A percentile compares a stretch with the other conserved stretches of the same genome.
Conservation (phyloP, 1,284 basidiomycete species). For the Apiotrichum siamense region DNA sequence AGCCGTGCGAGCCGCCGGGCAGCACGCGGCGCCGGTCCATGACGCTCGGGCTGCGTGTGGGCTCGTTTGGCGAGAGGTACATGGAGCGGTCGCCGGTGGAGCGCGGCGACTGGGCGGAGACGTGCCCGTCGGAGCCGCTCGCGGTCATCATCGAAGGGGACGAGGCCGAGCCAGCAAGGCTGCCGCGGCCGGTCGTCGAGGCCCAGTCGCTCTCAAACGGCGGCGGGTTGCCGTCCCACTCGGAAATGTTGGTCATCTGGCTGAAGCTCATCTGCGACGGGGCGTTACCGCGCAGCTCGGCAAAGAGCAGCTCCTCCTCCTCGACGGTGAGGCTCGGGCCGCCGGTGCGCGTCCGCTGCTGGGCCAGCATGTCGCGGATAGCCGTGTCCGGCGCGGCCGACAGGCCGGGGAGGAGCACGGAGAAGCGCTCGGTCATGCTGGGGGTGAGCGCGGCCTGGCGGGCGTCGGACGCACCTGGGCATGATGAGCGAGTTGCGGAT, state of each 20-base stretch:
- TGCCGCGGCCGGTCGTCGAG: background rate
- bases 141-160: background rate
- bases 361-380: conserved; percentile 33
- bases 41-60: conserved; percentile 8
- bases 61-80: background rate
- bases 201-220: conserved; percentile 11
- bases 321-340: conserved; percentile 38
- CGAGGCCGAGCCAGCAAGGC: background rate
- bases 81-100: conserved; percentile 2
- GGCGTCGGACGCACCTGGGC: conserved; percentile 31
- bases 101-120: background rate
- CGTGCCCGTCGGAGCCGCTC: conserved; percentile 1
- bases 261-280: conserved; percentile 3
- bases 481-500: conserved; percentile 43
- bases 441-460: too few species aligned
- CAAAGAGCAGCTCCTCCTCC: conserved; percentile 42
- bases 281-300: conserved; percentile 25
- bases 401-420: conserved; percentile 37
- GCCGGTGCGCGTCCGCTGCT: conserved; percentile 30
- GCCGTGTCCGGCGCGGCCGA: conserved; percentile 30
- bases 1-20: conserved; percentile 33
- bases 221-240: conserved; percentile 35
- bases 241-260: conserved; percentile 7
- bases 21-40: background rate
- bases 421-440: conserved; percentile 42